Base-by-base conservation (phyloP, 352 stramenopile species). In the Pythium oligandrum region DNA sequence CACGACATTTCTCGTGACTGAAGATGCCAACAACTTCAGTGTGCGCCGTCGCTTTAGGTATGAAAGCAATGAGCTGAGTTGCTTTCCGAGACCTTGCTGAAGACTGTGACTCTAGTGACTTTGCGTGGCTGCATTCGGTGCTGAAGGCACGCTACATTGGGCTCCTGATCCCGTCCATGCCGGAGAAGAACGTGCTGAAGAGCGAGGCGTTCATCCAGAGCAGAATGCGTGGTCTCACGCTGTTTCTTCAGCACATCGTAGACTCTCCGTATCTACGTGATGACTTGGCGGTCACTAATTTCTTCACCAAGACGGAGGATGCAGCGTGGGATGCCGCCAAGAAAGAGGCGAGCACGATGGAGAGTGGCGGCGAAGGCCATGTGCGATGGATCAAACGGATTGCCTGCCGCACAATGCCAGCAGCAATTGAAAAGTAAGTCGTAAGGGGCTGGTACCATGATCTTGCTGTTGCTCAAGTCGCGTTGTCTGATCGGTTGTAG, bases 381-480 rank as follows among this genome's bases (percentile, higher is more conserved):
- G 64, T 87, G 59, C 73, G 71, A 30, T 90, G 79, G 79, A 78
- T 90, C 52, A 68, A 81, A 51, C 75, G 73, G 9, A 73, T 90
- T 51, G 48, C 75, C 17, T 26, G 17, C 17, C 17, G 0, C 17
- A 26, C 17, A 26, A 26, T 26, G 17, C 17, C 17, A 26, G 17
- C 17, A 26, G 17, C 17, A 26, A 26, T 26, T 26, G 17, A 26
- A 26, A 26, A 26, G 17, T 26, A 26, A 26, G 17, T 26, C 17
- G 17, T 26, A 26, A 26, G 17, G 0, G 17, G 17, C 17, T 26
- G 17, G 17, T 26, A 26, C 17, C 17, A 0, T 26, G 17, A 26
- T 26, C 17, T 26, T 26, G 17, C 17, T 26, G 17, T 26, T 26
- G 17, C 17, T 26, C 17, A 26, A 26, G 17, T 26, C 17, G 17